Conservation (phyloP, 176 grass and related monocot genomes). For the Musa beccarii region DNA sequence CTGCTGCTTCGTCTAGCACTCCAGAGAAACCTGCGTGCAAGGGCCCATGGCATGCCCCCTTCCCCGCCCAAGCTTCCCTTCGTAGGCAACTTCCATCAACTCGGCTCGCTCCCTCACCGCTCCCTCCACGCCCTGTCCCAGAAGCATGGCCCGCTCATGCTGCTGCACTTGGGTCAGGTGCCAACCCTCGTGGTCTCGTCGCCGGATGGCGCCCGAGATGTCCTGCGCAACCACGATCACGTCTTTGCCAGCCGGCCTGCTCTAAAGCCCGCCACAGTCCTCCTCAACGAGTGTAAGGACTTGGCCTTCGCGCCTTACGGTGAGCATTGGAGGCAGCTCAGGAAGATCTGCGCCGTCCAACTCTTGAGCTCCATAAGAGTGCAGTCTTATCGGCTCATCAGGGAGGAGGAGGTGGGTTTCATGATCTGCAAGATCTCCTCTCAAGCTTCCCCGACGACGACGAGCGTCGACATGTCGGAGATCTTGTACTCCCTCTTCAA, state of each 20-base stretch:
- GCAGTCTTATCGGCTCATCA: conserved; percentile 17
- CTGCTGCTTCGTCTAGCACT: no score
- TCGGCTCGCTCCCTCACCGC: no score
- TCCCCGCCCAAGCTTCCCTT: no score
- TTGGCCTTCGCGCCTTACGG: conserved; percentile 36
- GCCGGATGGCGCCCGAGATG: background rate
- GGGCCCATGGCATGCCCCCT: no score
- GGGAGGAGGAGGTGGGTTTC: conserved; percentile 30
- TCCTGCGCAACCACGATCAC: conserved; percentile 32
- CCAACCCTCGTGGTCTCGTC: no score
- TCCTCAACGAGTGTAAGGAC: conserved; percentile 29
- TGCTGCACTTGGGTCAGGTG: no score
- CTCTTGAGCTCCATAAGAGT: conserved; percentile 32
- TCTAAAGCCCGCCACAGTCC: conserved; percentile 9
- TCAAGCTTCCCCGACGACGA: background rate
- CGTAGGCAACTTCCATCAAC: no score
- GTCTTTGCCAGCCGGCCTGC: conserved; percentile 27
- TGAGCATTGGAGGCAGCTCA: conserved; percentile 38
- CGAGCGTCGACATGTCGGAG: background rate
- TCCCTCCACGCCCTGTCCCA: no score
- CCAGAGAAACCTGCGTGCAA: no score
- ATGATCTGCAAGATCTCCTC: conserved; percentile 21
- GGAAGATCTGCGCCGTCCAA: conserved; percentile 40
- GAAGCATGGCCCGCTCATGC: no score
- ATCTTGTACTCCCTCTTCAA: background rate